These are phyloP conservation scores for Colletotrichum limetticola DNA, from an alignment of 2,329 filamentous ascomycete species.

Conservation along the genomic window DNA sequence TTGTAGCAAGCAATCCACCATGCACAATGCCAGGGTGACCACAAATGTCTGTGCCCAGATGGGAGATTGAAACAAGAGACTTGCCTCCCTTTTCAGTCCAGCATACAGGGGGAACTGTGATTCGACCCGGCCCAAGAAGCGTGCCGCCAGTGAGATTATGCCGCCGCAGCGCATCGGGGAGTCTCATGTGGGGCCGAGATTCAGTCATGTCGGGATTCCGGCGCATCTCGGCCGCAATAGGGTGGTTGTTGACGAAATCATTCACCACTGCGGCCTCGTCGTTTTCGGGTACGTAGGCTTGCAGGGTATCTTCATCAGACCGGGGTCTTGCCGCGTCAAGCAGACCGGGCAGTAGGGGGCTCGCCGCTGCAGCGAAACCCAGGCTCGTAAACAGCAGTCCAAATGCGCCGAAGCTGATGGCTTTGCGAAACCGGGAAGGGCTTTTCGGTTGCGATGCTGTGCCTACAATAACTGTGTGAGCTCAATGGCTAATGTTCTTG, in stretches of 20 bases:
- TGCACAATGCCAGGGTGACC: constrained; percentile 93
- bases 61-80: constrained; percentile 77
- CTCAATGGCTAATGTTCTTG: background rate
- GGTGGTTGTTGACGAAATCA: constrained; percentile 78
- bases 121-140: constrained; percentile 77
- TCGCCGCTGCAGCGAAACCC: constrained; percentile 68
- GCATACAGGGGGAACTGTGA: constrained; percentile 83
- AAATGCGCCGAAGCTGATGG: constrained; percentile 22
- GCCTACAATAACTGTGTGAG: background rate
- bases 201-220: constrained; percentile 74
- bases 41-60: constrained; percentile 83
- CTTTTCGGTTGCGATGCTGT: background rate
- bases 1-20: constrained; percentile 89
- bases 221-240: constrained; percentile 77
- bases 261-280: constrained; percentile 72
- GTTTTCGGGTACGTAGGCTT: constrained; percentile 69
- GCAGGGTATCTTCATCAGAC: constrained; percentile 77
- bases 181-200: constrained; percentile 87
- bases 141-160: constrained; percentile 87
- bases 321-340: constrained; percentile 16
- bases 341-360: constrained; percentile 56
- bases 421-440: constrained; percentile 23
- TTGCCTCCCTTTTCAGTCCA: constrained; percentile 80
- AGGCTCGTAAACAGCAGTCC: constrained; percentile 55
- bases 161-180: constrained; percentile 74